phyloP scores from a whole-genome alignment of 208 protist genomes.

The Wallacemonas rigidus region DNA sequence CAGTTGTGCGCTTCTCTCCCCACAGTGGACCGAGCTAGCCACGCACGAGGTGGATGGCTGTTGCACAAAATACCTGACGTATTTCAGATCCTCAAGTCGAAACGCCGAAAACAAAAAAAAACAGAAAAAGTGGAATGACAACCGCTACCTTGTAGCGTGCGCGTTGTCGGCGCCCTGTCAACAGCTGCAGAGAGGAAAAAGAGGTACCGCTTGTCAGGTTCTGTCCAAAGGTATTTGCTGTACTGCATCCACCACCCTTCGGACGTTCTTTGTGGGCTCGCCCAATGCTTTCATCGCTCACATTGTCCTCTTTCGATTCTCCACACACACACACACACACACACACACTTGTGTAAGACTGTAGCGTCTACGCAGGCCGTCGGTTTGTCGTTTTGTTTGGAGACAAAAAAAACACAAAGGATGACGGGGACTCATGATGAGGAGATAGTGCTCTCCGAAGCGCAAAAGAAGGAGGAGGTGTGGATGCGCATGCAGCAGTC shows the following conservation, averaged over 20 bases:
- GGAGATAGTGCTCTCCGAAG: neutral
- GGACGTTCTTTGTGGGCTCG: too few relatives aligned
- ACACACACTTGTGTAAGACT: conserved; percentile 1
- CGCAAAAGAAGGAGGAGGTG: conserved; percentile 21
- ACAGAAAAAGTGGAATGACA: neutral
- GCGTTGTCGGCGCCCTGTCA: too few relatives aligned
- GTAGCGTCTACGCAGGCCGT: neutral
- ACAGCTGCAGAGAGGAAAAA: too few relatives aligned
- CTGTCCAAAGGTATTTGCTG: too few relatives aligned
- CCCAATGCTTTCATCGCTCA: neutral
- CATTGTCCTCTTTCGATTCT: neutral
- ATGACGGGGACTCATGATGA: too few relatives aligned
- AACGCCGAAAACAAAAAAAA: neutral
- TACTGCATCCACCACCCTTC: too few relatives aligned
- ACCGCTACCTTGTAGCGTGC: neutral
- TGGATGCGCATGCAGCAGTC: conserved; percentile 40
- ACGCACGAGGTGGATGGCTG: neutral
- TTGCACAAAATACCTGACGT: too few relatives aligned
- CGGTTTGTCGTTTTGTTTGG: too few relatives aligned
- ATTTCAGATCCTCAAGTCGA: too few relatives aligned
- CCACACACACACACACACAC: conserved; percentile 24
- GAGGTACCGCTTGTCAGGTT: too few relatives aligned
- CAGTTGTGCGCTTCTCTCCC: too few relatives aligned
- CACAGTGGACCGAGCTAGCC: neutral
- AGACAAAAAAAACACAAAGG: too few relatives aligned